Evolutionary conservation across 139 green algal species (phyloP), one percentile per base, ranked within the genome.

Genomic region (Chlamydomonas schloesseri): DNA sequence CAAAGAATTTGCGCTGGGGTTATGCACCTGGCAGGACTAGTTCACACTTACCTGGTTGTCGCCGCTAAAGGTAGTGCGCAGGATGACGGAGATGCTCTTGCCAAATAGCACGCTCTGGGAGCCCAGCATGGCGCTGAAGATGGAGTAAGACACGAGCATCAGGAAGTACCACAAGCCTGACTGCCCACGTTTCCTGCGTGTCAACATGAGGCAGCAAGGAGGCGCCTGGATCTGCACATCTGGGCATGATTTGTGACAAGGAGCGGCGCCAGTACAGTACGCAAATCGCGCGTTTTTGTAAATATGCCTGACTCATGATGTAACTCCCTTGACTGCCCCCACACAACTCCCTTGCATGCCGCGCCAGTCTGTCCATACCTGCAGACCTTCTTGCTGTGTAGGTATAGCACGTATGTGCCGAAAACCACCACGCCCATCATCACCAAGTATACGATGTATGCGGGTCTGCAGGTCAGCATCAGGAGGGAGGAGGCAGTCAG

Each of bases 21-120:
- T n/a, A n/a, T n/a, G n/a, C n/a, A n/a, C n/a, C n/a, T n/a, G n/a
- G n/a, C n/a, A n/a, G n/a, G n/a, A 84, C n/a, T n/a, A n/a, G 18
- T 24, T 60, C 17, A 60, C 37, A 77, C 71, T 20, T 13, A 91
- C 83, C 86, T 93, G 86, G 80, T 90, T 95, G 71, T 97, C 90
- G 0, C 93, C 96, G 6, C 28, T 57, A 13, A 97, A 71, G 0
- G 93, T 96, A 8, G 89, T 89, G 31, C 96, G 91, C 76, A 98
- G 89, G 68, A 98, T 92, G 47, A 94, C 94, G 17, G 94, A 97
- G 62, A 98, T 88, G 1, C 90, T 93, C 84, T 98, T 98, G 88
- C 90, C 92, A 77, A 98, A 98, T 31, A 98, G 87, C 31, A 98
- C 94, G 20, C 73, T 92, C 87, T 98, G 96, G 3, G 96, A 98